Percentiles rank a stretch among this genome's conserved stretches.
phyloP scores from a whole-genome alignment of 305 asterid species.

The Fraxinus floribunda region DNA sequence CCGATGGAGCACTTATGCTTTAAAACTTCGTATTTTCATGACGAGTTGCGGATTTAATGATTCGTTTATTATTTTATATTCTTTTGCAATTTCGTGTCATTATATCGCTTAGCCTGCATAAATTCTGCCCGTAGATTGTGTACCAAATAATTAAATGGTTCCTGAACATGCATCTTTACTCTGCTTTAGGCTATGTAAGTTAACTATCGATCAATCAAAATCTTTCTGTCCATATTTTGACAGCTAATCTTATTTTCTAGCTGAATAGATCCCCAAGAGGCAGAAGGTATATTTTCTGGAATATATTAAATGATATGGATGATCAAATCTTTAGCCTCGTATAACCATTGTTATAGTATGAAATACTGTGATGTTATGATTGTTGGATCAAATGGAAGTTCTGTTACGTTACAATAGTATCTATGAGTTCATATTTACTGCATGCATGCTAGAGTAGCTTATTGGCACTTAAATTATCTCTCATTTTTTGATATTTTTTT shows the following conservation, averaged over 20 bases:
- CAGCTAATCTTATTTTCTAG: neutral
- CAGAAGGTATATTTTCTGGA: neutral
- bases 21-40: constrained; percentile 2
- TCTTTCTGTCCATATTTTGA: neutral
- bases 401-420: neutral
- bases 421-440: neutral
- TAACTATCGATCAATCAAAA: neutral
- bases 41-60: constrained; percentile 15
- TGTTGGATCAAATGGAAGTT: neutral
- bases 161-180: neutral
- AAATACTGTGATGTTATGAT: neutral
- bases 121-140: neutral
- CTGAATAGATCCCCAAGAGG: neutral
- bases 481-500: neutral
- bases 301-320: neutral
- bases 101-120: neutral
- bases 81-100: neutral
- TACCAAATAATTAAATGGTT: neutral
- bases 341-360: neutral
- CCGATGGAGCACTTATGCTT: constrained; percentile 8
- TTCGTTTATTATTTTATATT: neutral
- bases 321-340: neutral
- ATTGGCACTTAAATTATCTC: constrained; percentile 9
- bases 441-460: constrained; percentile 8
- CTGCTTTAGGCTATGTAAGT: neutral